A percentile compares a stretch with the other conserved stretches of the same genome.
phyloP scores from a whole-genome alignment of 352 stramenopile species.

The Pythium dissotocum region DNA sequence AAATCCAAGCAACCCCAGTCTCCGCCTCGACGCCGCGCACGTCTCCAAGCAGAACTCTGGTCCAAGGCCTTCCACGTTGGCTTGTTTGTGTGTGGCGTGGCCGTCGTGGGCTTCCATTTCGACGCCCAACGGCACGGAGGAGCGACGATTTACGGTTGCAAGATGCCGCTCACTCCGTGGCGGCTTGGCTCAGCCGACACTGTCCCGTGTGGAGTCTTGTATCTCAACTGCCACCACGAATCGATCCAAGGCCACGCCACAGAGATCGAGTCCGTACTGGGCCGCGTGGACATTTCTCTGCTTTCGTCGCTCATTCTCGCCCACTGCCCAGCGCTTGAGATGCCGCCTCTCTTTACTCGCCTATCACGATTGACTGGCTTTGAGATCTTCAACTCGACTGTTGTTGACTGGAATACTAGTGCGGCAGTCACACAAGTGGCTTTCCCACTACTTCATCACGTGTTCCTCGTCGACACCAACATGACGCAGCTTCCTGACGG shows the following conservation, averaged over 20 bases:
- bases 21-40: too few relatives aligned
- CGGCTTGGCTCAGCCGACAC: too few relatives aligned
- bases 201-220: too few relatives aligned
- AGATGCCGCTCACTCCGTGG: too few relatives aligned
- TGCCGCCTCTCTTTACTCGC: background rate
- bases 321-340: slow-evolving; percentile 5
- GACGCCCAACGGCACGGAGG: background rate
- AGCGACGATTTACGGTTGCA: too few relatives aligned
- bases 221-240: too few relatives aligned
- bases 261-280: too few relatives aligned
- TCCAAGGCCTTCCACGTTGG: background rate
- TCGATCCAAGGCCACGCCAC: too few relatives aligned
- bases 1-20: background rate
- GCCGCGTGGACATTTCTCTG: background rate
- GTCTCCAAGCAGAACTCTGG: background rate
- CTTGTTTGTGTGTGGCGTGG: background rate
- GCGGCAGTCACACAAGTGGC: slow-evolving; percentile 2
- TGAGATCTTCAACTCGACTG: slow-evolving; percentile 22
- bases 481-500: too few relatives aligned
- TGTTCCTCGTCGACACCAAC: too few relatives aligned
- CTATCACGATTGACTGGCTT: slow-evolving; percentile 12
- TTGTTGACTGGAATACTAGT: slow-evolving; percentile 3
- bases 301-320: background rate
- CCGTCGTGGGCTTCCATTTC: background rate
- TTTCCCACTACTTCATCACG: background rate